A percentile compares a stretch with the other conserved stretches of the same genome.
phyloP scores from a whole-genome alignment of 768 basidiomycete species.

The Termitomyces sp. region DNA sequence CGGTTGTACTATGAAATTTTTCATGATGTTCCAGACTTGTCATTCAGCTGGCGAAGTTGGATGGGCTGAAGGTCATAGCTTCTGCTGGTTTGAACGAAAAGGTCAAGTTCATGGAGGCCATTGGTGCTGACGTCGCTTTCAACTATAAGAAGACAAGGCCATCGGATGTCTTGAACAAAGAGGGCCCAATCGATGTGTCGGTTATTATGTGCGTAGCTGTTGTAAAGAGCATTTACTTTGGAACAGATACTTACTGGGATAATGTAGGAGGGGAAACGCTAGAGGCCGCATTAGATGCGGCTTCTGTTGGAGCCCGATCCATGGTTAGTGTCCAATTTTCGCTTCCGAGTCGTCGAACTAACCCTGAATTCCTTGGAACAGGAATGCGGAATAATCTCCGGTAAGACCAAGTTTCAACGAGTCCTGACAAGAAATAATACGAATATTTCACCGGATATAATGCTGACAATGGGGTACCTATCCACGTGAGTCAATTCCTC shows the following conservation, averaged over 20 bases:
- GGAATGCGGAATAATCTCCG: conserved; percentile 37
- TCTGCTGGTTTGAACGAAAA: conserved; percentile 72
- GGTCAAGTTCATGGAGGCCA: conserved; percentile 48
- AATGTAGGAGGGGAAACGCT: conserved; percentile 57
- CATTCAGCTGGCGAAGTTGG: conserved; percentile 43
- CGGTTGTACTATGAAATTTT: background rate
- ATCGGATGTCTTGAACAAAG: conserved; percentile 40
- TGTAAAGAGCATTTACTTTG: background rate
- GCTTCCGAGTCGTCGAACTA: background rate
- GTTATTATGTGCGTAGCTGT: background rate
- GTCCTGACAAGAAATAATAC: background rate
- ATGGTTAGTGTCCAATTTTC: conserved; percentile 20
- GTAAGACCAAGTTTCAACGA: conserved; percentile 1
- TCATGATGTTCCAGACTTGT: conserved; percentile 27
- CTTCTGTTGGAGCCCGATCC: conserved; percentile 40
- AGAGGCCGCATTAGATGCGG: conserved; percentile 48
- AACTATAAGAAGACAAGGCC: conserved; percentile 64
- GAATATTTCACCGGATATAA: conserved; percentile 26
- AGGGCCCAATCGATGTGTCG: conserved; percentile 17
- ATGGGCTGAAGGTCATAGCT: conserved; percentile 60
- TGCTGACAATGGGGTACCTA: conserved; percentile 15
- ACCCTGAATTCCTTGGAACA: background rate
- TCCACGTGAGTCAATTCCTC: conserved; percentile 18
- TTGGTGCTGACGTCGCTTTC: conserved; percentile 65
- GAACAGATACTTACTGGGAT: conserved; percentile 48